Evolutionary conservation across 768 basidiomycete species (phyloP), one percentile per base, ranked within the genome.

Genomic region (Holtermanniella nyarrowii): DNA sequence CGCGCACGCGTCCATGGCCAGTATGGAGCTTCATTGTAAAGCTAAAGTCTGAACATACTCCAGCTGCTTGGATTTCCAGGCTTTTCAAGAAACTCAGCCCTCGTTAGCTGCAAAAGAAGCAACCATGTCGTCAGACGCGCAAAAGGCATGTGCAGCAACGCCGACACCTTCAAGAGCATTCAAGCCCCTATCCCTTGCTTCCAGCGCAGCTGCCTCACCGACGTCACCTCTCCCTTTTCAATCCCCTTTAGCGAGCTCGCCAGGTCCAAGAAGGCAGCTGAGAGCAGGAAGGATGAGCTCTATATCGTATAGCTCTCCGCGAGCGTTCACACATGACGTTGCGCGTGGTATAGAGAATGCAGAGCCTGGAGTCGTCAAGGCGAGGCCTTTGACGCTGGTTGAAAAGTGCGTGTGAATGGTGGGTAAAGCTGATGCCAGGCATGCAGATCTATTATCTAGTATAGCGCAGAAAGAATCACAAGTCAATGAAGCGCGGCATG

Each of bases 401-500:
- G 31, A 37, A 16, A 37, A 37, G 31, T 37, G 16, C 10, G 31
- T 37, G 7, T 37, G 31, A 16, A 7, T 37, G 31, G 16, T 16
- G 10, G 31, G 7, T 7, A 7, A 7, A 16, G 31, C 31, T 37
- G 31, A 7, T 16, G 31, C 16, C 41, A 68, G 66, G 52, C 63
- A 68, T 43, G 61, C 61, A 21, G 66, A 68, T 22, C 49, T 68
- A 2, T 49, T 68, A 3, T 60, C 58, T 1, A 31, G 50, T 2
- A 68, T 68, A 42, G 66, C 66, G 26, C 61, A 68, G 49, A 55
- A 56, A 26, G 66, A 68, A 39, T 44, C 63, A 12, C 26, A 54
- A 20, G 63, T 68, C 20, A 59, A 61, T 24, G 66, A 68, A 44
- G 53, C 64, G 16, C 46, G 46, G 37, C 65, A 62, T 31, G 64